These are phyloP conservation scores for Cryptococcus sp. DNA, from an alignment of 1,284 basidiomycete species.

Conservation along the genomic window DNA sequence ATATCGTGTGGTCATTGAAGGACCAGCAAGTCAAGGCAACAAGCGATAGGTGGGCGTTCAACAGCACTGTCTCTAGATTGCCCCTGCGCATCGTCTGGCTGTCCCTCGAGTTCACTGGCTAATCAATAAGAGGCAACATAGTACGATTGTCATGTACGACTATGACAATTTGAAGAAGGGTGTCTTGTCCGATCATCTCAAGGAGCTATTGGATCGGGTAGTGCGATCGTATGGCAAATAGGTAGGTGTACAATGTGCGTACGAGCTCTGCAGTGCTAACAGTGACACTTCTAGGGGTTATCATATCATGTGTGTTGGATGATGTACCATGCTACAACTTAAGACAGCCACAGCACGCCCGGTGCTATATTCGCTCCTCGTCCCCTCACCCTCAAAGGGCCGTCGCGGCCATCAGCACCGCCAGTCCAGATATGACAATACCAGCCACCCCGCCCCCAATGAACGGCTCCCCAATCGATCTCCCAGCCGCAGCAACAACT, in stretches of 20 bases:
- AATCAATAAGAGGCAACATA: conserved; percentile 1
- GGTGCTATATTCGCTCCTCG: not conserved
- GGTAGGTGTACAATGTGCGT: not conserved
- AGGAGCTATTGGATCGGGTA: conserved; percentile 22
- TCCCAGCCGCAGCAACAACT: not conserved
- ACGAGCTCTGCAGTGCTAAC: not conserved
- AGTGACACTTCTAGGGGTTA: no score
- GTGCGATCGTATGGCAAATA: conserved; percentile 8
- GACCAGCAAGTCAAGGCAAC: conserved; percentile 38
- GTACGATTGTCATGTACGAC: conserved; percentile 47
- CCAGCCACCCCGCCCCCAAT: no score
- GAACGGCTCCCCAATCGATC: no score
- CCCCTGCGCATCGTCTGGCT: no score
- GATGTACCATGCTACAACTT: not conserved
- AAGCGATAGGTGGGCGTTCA: conserved; percentile 28
- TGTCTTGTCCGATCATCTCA: conserved; percentile 33
- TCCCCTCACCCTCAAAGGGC: not conserved
- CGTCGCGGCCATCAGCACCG: no score
- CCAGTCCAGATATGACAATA: no score
- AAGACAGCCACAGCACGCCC: not conserved
- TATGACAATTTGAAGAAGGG: conserved; percentile 41
- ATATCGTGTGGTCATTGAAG: conserved; percentile 39
- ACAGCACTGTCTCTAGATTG: not conserved
- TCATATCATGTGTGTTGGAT: not conserved
- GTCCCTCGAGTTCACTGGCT: not conserved